These are phyloP conservation scores for Megacollybia marginata DNA, from an alignment of 768 basidiomycete species.

Conservation along the genomic window DNA sequence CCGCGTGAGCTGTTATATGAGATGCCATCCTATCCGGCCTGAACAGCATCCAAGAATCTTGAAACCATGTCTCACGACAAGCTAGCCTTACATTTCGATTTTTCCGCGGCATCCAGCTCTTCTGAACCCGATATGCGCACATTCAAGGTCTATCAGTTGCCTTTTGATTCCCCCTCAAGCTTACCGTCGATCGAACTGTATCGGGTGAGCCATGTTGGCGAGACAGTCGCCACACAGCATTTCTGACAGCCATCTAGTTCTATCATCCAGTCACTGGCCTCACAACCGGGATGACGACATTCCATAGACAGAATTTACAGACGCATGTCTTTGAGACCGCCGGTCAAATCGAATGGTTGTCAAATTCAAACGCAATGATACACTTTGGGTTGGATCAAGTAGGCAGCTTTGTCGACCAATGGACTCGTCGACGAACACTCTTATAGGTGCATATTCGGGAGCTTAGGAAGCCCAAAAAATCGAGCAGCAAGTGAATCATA, in stretches of 20 bases:
- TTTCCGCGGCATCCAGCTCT: conserved; percentile 15
- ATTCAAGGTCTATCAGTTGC: no score
- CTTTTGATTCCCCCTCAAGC: no score
- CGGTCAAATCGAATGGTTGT: conserved; percentile 47
- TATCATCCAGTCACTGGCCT: conserved; percentile 37
- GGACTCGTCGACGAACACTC: not conserved
- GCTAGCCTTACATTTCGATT: conserved; percentile 30
- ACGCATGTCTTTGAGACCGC: conserved; percentile 42
- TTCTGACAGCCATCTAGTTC: conserved; percentile 28
- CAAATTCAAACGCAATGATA: conserved; percentile 33
- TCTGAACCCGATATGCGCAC: no score
- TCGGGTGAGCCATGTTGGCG: not conserved
- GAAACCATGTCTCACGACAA: conserved; percentile 23
- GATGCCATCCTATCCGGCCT: no score
- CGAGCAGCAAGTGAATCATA: conserved; percentile 37
- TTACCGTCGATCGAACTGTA: no score
- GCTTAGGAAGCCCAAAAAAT: conserved; percentile 41
- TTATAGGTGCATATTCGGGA: conserved; percentile 32
- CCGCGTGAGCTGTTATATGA: no score
- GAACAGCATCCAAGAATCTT: no score
- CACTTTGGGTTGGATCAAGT: conserved; percentile 45
- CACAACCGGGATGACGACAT: conserved; percentile 34
- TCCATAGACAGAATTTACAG: conserved; percentile 37
- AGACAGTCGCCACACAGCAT: conserved; percentile 31
- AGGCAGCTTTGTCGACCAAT: conserved; percentile 1